These are phyloP conservation scores for Peronospora farinosa DNA, from an alignment of 352 stramenopile species.

Conservation along the genomic window DNA sequence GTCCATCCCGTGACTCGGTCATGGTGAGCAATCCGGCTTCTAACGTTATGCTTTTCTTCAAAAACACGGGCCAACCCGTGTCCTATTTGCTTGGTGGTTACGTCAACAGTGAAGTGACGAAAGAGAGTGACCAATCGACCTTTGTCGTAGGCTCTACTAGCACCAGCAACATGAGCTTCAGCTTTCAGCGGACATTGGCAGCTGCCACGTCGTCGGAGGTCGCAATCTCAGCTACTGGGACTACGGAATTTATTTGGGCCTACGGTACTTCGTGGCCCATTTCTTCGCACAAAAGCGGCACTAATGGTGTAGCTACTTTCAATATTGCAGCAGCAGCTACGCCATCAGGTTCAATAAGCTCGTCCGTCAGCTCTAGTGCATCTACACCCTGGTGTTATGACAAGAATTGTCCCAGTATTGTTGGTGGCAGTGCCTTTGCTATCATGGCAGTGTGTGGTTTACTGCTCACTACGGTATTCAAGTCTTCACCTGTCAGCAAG, in stretches of 20 bases:
- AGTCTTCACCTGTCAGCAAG: constrained; percentile 29
- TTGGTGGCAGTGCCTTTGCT: constrained; percentile 46
- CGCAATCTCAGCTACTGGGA: constrained; percentile 28
- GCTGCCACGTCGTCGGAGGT: constrained; percentile 45
- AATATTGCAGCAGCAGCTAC: constrained; percentile 31
- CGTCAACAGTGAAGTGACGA: constrained; percentile 35
- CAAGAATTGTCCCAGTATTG: constrained; percentile 60
- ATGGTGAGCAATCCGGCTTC: constrained; percentile 67
- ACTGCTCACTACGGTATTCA: constrained; percentile 39
- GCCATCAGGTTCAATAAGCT: constrained; percentile 12
- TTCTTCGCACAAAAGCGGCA: constrained; percentile 38
- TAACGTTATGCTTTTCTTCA: constrained; percentile 75
- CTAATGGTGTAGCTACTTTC: constrained; percentile 47
- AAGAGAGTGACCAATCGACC: constrained; percentile 37
- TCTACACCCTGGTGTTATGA: constrained; percentile 36
- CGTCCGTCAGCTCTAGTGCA: constrained; percentile 21
- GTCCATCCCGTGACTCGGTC: constrained; percentile 28
- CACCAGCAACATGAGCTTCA: constrained; percentile 51
- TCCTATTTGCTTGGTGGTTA: constrained; percentile 52
- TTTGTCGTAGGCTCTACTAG: constrained; percentile 36
- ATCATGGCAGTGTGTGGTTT: constrained; percentile 50
- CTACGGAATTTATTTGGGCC: constrained; percentile 59
- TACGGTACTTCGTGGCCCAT: constrained; percentile 68
- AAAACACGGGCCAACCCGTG: constrained; percentile 30
- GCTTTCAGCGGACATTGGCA: constrained; percentile 58